phyloP scores from a whole-genome alignment of 192 early-diverging fungal genomes.

The Mortierella hygrophila region DNA sequence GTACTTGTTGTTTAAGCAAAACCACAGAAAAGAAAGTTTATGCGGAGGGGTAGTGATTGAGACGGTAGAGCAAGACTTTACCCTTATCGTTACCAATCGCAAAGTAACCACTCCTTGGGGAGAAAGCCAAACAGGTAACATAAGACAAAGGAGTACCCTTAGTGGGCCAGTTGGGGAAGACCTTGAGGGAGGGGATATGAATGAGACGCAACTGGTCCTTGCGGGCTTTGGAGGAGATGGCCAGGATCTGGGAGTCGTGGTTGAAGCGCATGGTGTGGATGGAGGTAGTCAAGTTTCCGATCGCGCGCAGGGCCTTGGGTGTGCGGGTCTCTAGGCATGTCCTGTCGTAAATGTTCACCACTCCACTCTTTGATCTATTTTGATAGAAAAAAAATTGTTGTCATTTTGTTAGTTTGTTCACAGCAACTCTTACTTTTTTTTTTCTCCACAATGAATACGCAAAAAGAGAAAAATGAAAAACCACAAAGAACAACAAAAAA shows the following conservation, averaged over 20 bases:
- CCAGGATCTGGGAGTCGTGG: slow-evolving; percentile 87
- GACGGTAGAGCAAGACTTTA: slow-evolving; percentile 86
- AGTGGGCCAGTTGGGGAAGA: slow-evolving; percentile 98
- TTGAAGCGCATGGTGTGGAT: slow-evolving; percentile 84
- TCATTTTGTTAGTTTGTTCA: neutral
- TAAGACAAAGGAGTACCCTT: slow-evolving; percentile 82
- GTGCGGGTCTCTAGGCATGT: slow-evolving; percentile 61
- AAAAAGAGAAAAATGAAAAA: neutral
- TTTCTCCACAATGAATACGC: neutral
- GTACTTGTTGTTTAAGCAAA: neutral
- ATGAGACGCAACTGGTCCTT: slow-evolving; percentile 86
- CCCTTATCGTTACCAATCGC: slow-evolving; percentile 94
- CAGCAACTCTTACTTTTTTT: neutral
- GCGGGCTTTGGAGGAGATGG: slow-evolving; percentile 78
- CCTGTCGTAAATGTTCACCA: slow-evolving; percentile 92
- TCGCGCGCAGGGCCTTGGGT: slow-evolving; percentile 79
- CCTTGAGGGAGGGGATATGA: slow-evolving; percentile 83
- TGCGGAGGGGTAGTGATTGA: slow-evolving; percentile 73
- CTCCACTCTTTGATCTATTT: slow-evolving; percentile 80
- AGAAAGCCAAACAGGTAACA: slow-evolving; percentile 85
- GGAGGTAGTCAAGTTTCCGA: slow-evolving; percentile 89
- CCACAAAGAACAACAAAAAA: neutral
- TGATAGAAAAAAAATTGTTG: neutral
- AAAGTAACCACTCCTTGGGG: slow-evolving; percentile 92
- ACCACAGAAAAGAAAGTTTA: slow-evolving; percentile 18